These are phyloP conservation scores for Metarhizium humberi DNA, from an alignment of 2,329 filamentous ascomycete genomes.

Conservation along the genomic window DNA sequence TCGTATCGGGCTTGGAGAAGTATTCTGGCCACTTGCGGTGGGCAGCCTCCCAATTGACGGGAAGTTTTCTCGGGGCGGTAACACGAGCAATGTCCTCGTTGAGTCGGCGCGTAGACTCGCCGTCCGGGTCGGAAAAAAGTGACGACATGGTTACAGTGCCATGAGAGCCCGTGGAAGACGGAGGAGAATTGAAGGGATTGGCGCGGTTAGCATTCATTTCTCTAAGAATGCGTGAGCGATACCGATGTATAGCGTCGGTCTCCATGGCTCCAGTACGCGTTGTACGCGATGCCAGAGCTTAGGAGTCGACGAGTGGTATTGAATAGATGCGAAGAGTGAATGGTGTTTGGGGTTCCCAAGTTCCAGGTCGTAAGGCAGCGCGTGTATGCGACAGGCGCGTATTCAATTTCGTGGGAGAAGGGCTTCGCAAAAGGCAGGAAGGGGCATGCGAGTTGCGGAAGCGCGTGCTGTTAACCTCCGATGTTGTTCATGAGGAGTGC, in stretches of 20 bases:
- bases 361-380: background rate
- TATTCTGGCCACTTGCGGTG: conserved; percentile 45
- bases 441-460: conserved; percentile 5
- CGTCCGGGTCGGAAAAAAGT: conserved; percentile 42
- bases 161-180: conserved; percentile 48
- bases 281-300: conserved; percentile 13
- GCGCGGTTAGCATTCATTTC: conserved; percentile 44
- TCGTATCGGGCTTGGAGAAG: conserved; percentile 30
- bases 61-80: conserved; percentile 28
- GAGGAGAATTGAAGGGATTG: conserved; percentile 49
- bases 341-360: background rate
- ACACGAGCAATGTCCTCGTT: conserved; percentile 39
- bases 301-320: conserved; percentile 10
- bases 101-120: conserved; percentile 42
- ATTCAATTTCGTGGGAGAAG: background rate
- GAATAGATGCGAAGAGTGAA: conserved; percentile 6
- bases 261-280: conserved; percentile 28
- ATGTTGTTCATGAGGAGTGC: background rate
- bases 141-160: conserved; percentile 46
- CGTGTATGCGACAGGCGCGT: background rate
- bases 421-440: background rate
- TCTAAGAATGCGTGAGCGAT: conserved; percentile 38
- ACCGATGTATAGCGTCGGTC: conserved; percentile 29
- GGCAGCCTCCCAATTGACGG: conserved; percentile 35
- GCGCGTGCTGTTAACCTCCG: background rate